Percentiles rank a stretch among this genome's conserved stretches.
Conservation (phyloP, 306 rosid genomes). For the Prosopis cineraria region DNA sequence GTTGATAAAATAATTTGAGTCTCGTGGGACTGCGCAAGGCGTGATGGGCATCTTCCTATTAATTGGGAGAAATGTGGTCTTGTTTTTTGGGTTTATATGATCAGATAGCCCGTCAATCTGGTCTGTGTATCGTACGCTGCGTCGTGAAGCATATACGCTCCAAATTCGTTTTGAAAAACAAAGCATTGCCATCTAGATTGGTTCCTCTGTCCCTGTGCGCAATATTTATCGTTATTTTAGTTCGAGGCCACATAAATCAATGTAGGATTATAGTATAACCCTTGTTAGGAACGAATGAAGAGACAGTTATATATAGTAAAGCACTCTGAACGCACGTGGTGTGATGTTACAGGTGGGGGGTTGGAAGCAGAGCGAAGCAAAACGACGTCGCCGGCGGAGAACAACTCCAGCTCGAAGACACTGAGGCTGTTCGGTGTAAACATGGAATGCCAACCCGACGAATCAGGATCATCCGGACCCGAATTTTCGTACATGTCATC, state of each 20-base stretch:
- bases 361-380: slow-evolving; percentile 40
- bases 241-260: too few relatives aligned
- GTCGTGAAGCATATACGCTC: slow-evolving; percentile 21
- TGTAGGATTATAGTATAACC: background rate
- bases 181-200: background rate
- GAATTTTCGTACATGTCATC: slow-evolving; percentile 49
- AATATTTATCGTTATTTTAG: too few relatives aligned
- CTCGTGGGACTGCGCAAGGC: slow-evolving; percentile 51
- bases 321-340: slow-evolving; percentile 49
- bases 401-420: slow-evolving; percentile 51
- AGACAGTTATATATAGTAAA: background rate
- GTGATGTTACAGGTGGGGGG: slow-evolving; percentile 38
- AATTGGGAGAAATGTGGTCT: slow-evolving; percentile 47
- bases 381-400: slow-evolving; percentile 52
- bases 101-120: background rate
- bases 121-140: background rate
- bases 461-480: slow-evolving; percentile 58
- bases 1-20: slow-evolving; percentile 7
- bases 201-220: too few relatives aligned
- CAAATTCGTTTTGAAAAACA: slow-evolving; percentile 13
- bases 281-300: background rate
- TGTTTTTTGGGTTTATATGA: background rate
- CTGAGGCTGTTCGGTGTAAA: slow-evolving; percentile 92
- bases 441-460: slow-evolving; percentile 77
- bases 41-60: slow-evolving; percentile 48